A percentile compares a stretch with the other conserved stretches of the same genome.
These are phyloP conservation scores for Globisporangium uncinulatum DNA, from an alignment of 352 stramenopile genomes.

Conservation along the genomic window DNA sequence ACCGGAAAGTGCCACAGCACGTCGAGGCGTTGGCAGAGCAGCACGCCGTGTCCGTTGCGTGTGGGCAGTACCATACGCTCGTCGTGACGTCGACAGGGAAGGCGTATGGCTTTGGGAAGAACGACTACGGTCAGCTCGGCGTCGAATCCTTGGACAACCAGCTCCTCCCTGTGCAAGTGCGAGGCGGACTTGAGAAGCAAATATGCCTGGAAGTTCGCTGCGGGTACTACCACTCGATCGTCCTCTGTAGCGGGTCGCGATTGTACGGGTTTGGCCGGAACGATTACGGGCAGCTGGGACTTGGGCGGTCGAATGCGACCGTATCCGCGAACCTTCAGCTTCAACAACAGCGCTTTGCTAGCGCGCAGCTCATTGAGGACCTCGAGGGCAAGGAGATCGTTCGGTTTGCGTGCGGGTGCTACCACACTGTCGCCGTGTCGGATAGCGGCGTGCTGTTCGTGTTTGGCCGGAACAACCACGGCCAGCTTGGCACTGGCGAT, in stretches of 20 bases:
- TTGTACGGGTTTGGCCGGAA: conserved; percentile 90
- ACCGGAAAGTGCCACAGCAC: conserved; percentile 79
- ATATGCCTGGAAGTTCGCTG: conserved; percentile 75
- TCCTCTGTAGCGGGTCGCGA: conserved; percentile 57
- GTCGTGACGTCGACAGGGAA: conserved; percentile 62
- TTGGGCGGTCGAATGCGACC: conserved; percentile 43
- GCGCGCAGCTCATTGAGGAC: conserved; percentile 51
- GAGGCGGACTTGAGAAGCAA: conserved; percentile 55
- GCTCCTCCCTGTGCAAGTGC: conserved; percentile 43
- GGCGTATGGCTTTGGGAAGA: conserved; percentile 89
- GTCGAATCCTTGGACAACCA: conserved; percentile 73
- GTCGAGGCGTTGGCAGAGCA: conserved; percentile 61
- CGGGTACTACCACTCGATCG: conserved; percentile 91
- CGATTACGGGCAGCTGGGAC: conserved; percentile 91
- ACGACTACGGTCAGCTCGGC: conserved; percentile 92
- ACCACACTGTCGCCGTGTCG: conserved; percentile 86
- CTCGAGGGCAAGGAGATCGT: conserved; percentile 83
- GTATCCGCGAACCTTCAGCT: conserved; percentile 46
- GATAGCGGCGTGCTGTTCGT: conserved; percentile 91
- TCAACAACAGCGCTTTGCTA: conserved; percentile 63
- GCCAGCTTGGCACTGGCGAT: conserved; percentile 90
- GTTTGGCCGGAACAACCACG: conserved; percentile 93
- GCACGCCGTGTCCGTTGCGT: conserved; percentile 71
- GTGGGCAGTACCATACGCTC: conserved; percentile 90
- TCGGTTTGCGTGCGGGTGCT: conserved; percentile 86